Evolutionary conservation across 2,329 filamentous ascomycete species (phyloP).

Genomic region (Clarireedia paspali): DNA sequence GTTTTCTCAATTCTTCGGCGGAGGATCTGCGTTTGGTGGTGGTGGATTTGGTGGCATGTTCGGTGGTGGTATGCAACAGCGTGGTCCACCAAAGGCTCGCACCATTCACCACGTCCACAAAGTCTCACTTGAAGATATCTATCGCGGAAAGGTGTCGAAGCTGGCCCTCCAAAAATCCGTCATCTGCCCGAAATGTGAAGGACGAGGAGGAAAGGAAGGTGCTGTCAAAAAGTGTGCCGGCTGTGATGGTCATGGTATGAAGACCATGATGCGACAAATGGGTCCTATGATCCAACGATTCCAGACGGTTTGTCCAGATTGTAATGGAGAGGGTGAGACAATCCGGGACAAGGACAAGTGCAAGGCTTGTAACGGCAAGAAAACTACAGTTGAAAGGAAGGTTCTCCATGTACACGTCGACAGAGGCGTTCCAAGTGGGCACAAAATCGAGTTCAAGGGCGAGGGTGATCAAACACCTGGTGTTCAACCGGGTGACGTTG

Average conservation of each 20-base stretch:
- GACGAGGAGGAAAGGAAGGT: conserved; percentile 92
- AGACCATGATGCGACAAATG: conserved; percentile 99
- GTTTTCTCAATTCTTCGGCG: conserved; percentile 94
- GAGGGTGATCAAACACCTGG: conserved; percentile 95
- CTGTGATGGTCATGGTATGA: conserved; percentile 94
- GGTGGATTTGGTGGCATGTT: conserved; percentile 72
- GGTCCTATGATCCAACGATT: conserved; percentile 99
- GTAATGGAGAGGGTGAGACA: conserved; percentile 92
- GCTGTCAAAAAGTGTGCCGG: conserved; percentile 89
- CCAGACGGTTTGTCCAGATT: conserved; percentile 98
- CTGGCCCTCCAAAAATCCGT: conserved; percentile 94
- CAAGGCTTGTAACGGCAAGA: conserved; percentile 95
- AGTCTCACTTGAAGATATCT: conserved; percentile 95
- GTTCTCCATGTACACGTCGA: conserved; percentile 98
- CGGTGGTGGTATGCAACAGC: conserved; percentile 65
- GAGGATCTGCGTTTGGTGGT: conserved; percentile 54
- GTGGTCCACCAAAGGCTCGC: conserved; percentile 78
- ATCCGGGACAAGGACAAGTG: conserved; percentile 96
- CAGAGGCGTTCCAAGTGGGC: conserved; percentile 83
- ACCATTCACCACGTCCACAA: conserved; percentile 99
- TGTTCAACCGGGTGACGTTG: conserved; percentile 87
- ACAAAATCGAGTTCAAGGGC: conserved; percentile 94
- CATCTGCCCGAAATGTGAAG: conserved; percentile 91
- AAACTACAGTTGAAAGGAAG: conserved; percentile 95
- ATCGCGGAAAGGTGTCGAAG: conserved; percentile 96